These are phyloP conservation scores for Candida argentea DNA, from an alignment of 805 yeast species.

Conservation along the genomic window DNA sequence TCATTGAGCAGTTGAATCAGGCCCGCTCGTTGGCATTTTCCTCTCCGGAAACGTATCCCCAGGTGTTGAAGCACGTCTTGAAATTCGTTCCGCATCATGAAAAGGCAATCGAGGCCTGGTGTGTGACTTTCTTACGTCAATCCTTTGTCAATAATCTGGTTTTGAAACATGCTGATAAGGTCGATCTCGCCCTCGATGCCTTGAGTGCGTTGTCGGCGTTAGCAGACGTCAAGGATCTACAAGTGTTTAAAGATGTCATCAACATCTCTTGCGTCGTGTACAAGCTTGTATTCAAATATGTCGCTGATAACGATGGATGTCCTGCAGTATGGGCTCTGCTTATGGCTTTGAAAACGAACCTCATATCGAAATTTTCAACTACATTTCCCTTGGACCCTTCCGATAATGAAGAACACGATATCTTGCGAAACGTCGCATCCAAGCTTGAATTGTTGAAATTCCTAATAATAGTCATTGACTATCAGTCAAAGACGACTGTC, in stretches of 20 bases:
- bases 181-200: slow-evolving; percentile 32
- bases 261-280: slow-evolving; percentile 32
- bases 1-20: slow-evolving; percentile 24
- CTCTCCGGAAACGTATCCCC: slow-evolving; percentile 23
- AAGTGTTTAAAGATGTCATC: slow-evolving; percentile 20
- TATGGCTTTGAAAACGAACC: slow-evolving; percentile 42
- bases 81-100: slow-evolving; percentile 27
- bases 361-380: slow-evolving; percentile 54
- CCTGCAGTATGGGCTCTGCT: slow-evolving; percentile 46
- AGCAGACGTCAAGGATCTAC: slow-evolving; percentile 18
- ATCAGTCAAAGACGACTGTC: slow-evolving; percentile 33
- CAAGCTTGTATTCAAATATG: slow-evolving; percentile 34
- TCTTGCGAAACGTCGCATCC: slow-evolving; percentile 42
- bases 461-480: slow-evolving; percentile 38
- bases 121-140: slow-evolving; percentile 27
- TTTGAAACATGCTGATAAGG: slow-evolving; percentile 17
- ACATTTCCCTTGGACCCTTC: slow-evolving; percentile 41
- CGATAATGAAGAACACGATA: slow-evolving; percentile 40
- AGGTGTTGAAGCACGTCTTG: slow-evolving; percentile 34
- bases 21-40: slow-evolving; percentile 27
- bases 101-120: slow-evolving; percentile 28
- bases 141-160: slow-evolving; percentile 17
- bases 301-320: slow-evolving; percentile 38
- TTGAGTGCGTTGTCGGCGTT: slow-evolving; percentile 21
- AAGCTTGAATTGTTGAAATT: slow-evolving; percentile 68